Base-by-base conservation (phyloP, 1,284 basidiomycete species). In the Stereum hirsutum region DNA sequence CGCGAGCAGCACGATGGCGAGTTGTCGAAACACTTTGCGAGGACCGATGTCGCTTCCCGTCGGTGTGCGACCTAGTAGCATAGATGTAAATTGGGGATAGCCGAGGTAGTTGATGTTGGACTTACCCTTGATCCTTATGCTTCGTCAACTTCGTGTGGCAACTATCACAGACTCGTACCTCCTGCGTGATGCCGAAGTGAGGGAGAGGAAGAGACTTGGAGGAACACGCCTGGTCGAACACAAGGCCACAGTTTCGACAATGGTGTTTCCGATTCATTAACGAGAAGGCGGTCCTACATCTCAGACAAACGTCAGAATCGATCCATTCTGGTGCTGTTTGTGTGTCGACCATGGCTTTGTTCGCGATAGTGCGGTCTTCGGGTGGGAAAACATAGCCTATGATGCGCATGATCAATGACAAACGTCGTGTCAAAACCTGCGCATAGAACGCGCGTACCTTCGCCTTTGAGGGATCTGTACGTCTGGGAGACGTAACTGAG, bases 201-300 rank as follows among this genome's bases (percentile, higher is more conserved):
- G 96, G 94, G 11, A 99, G 69, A 0, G 91, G 66, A 64, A 92
- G 78, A 2, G 73, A 72, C 63, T 92, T 89, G 31, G 86, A 83
- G 1, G 92, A 94, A 63, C 96, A 99, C 43, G 82, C 75, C 48
- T 95, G 91, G 63, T 97, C 94, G 57, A 97, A 99, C 15, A 99
- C 91, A 56, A 89, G 83, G 7, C 96, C 96, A 62, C 96, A 99
- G 62, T 98, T 98, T 6, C 96, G 80, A 61, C 96, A 99, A 60
- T 99, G 96, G 58, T 99, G 96, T 60, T 98, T 98, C 46, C 96
- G 81, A 58, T 97, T 98, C 32, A 94, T 97, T 55, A 97, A 95
- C 1, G 85, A 83, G 65, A 99, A 99, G 0, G 88, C 63, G 0
- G 88, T 84, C 17, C 96, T 78, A 62, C 96, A 99, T 20, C 93